Evolutionary conservation across 345 rosid genomes (phyloP).

Genomic region (Tarenaya hassleriana): DNA sequence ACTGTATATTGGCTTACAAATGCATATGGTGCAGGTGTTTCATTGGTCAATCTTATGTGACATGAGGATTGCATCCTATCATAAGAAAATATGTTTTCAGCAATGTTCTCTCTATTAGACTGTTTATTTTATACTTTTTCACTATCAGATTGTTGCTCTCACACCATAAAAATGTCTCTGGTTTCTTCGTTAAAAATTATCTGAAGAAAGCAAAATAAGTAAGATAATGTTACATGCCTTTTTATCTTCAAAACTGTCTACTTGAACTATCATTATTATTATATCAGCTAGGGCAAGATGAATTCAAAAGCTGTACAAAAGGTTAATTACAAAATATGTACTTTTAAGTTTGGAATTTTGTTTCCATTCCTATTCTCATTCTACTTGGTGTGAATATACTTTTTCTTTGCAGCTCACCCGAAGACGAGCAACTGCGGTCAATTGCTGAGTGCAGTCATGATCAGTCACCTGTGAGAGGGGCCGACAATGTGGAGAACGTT

Average conservation of each 20-base stretch:
- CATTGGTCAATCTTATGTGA: not conserved
- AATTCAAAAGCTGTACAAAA: constrained; percentile 4
- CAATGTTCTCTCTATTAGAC: not conserved
- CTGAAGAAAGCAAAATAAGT: no score
- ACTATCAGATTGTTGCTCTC: no score
- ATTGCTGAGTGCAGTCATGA: constrained; percentile 40
- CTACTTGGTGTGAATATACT: constrained; percentile 14
- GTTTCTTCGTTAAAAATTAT: no score
- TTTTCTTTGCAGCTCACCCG: constrained; percentile 60
- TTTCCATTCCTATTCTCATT: constrained; percentile 12
- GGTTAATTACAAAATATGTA: constrained; percentile 12
- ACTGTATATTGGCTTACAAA: constrained; percentile 5
- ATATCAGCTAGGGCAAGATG: constrained; percentile 6
- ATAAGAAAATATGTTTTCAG: constrained; percentile 1
- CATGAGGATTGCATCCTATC: constrained; percentile 9
- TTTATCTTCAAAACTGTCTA: not conserved
- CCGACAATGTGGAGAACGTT: constrained; percentile 34
- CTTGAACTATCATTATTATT: not conserved
- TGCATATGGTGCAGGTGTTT: constrained; percentile 1
- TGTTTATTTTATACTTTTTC: no score
- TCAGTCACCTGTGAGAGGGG: constrained; percentile 41
- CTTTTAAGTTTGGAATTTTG: constrained; percentile 2
- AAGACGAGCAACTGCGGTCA: constrained; percentile 37
- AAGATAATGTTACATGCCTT: no score
- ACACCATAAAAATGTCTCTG: no score